Evolutionary conservation across 1,284 basidiomycete species (phyloP).

Genomic region (Fomitiporia mediterranea): DNA sequence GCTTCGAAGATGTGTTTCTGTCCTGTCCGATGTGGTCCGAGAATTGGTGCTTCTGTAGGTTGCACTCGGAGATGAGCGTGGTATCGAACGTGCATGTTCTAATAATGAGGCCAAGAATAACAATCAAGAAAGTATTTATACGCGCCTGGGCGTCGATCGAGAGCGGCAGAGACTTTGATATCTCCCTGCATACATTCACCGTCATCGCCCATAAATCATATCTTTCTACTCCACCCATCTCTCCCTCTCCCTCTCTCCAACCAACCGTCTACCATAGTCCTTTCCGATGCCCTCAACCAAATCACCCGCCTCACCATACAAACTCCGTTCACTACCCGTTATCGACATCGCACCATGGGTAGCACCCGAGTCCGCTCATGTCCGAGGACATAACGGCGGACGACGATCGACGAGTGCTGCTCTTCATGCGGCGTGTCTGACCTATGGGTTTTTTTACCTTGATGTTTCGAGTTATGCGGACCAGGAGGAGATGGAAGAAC

Average conservation of each 20-base stretch:
- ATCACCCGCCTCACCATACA: neutral
- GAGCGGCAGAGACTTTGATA: too few relatives aligned
- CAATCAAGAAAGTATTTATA: too few relatives aligned
- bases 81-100: too few relatives aligned
- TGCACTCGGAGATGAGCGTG: too few relatives aligned
- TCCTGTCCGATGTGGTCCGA: neutral
- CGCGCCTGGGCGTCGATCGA: too few relatives aligned
- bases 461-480: conserved; percentile 58
- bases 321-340: conserved; percentile 38
- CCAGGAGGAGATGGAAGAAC: conserved; percentile 56
- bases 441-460: conserved; percentile 87
- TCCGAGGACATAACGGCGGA: conserved; percentile 34
- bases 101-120: too few relatives aligned
- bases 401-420: conserved; percentile 48
- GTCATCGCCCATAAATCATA: too few relatives aligned
- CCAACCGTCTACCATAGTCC: neutral
- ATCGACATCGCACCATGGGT: conserved; percentile 29
- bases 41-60: neutral
- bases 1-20: too few relatives aligned
- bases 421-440: conserved; percentile 68
- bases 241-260: neutral
- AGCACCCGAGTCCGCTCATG: conserved; percentile 30
- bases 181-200: too few relatives aligned
- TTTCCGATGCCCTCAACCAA: neutral
- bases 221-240: neutral